phyloP scores from a whole-genome alignment of 768 basidiomycete genomes.

The Mycena leptocephala region DNA sequence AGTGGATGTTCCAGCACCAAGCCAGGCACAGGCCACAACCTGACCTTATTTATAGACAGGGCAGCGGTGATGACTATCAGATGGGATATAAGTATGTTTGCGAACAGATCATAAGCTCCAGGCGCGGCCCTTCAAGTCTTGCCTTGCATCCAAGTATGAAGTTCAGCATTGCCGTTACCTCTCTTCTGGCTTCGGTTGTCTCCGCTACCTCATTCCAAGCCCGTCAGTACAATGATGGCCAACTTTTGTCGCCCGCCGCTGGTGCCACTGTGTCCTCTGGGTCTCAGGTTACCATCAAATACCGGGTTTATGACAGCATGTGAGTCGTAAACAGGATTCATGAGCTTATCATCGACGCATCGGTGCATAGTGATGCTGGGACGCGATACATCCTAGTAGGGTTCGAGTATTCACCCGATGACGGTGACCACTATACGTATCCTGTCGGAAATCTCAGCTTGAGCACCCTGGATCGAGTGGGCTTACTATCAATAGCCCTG shows the following conservation, averaged over 20 bases:
- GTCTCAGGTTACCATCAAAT: too few species aligned
- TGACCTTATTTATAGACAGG: slow-evolving; percentile 1
- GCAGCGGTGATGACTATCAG: slow-evolving; percentile 4
- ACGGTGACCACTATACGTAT: slow-evolving; percentile 15
- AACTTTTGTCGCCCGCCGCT: neutral
- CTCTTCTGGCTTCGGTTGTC: slow-evolving; percentile 19
- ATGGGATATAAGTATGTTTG: slow-evolving; percentile 9
- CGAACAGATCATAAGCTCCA: neutral
- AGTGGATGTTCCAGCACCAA: slow-evolving; percentile 11
- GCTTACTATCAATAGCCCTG: slow-evolving; percentile 16
- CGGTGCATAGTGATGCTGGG: slow-evolving; percentile 14
- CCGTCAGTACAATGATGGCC: slow-evolving; percentile 24
- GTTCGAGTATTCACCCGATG: slow-evolving; percentile 21
- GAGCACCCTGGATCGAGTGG: slow-evolving; percentile 20
- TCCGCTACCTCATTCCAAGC: slow-evolving; percentile 14
- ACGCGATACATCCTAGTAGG: slow-evolving; percentile 23
- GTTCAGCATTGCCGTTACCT: slow-evolving; percentile 24
- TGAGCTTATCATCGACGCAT: too few species aligned
- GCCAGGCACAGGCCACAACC: slow-evolving; percentile 10
- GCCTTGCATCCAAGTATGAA: slow-evolving; percentile 21
- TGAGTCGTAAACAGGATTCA: too few species aligned
- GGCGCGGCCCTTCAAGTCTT: neutral
- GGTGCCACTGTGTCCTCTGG: too few species aligned
- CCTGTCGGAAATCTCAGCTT: slow-evolving; percentile 20
- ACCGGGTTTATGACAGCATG: too few species aligned